Base-by-base conservation (phyloP, 2,329 filamentous ascomycete species). In the Colletotrichum musae region DNA sequence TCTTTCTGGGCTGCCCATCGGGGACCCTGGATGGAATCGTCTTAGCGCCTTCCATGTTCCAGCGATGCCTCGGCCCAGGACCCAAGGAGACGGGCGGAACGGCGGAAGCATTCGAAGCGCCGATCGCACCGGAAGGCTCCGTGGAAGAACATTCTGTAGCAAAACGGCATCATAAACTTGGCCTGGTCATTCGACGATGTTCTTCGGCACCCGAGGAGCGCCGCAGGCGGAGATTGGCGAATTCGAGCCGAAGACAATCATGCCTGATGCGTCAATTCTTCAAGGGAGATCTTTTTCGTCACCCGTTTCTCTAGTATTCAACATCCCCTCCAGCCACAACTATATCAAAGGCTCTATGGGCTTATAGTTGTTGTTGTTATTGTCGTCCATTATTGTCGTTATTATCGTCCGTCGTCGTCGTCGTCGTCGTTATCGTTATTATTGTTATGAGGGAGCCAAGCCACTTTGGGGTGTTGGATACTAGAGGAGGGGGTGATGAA, bases 21-120 rank as follows among this genome's bases (percentile, higher is more conserved):
- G 59, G 64, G 59, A 64, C 53, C 60, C 53, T 68, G 41, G 47
- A 64, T 58, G 39, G 28, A 69, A 69, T 65, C 41, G 54, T 69
- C 48, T 24, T 69, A 69, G 66, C 61, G 61, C 50, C 66, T 43
- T 56, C 54, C 28, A 48, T 43, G 50, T 45, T 50, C 32, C 26
- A 50, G n/a, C 24, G 61, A 68, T 69, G 66, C 66, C 66, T 65
- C 61, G 66, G 66, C 18, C 16, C 48, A 64, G 60, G 43, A 18
- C 43, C 50, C 39, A 6, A 7, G 10, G 32, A 10, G 32, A 36
- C 21, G 21, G 21, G 4, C 13, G 41, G 41, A 43, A 43, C 41
- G 41, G 16, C 13, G 16, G 13, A 43, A 4, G 5, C 5, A 43
- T 15, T 43, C 41, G 41, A 43, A 43, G 41, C 41, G 41, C 41